A percentile compares a stretch with the other conserved stretches of the same genome.
Evolutionary conservation across 805 yeast genomes (phyloP).

Genomic region (Pichia exigua): DNA sequence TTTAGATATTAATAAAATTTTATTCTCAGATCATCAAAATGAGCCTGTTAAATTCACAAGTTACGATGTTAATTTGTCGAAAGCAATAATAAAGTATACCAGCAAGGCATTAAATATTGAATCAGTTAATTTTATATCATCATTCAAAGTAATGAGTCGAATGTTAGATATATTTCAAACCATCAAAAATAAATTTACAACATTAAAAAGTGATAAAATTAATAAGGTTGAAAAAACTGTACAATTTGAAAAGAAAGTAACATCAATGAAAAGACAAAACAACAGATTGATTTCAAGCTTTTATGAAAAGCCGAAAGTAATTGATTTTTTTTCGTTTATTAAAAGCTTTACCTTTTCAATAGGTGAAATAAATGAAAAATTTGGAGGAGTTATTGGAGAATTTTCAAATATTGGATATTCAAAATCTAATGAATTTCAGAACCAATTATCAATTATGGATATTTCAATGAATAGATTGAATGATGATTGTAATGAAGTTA

Average conservation of each 20-base stretch:
- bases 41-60: constrained; percentile 13
- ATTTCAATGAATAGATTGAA: constrained; percentile 1
- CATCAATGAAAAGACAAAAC: background rate
- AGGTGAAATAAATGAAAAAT: constrained; percentile 18
- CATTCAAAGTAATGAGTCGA: background rate
- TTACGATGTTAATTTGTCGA: constrained; percentile 20
- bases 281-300: constrained; percentile 22
- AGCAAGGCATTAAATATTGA: constrained; percentile 7
- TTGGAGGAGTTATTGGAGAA: constrained; percentile 27
- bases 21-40: background rate
- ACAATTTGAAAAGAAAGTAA: constrained; percentile 1
- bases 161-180: background rate
- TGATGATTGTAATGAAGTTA: background rate
- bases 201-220: background rate
- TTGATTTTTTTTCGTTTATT: constrained; percentile 12
- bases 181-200: background rate
- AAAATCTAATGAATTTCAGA: constrained; percentile 10
- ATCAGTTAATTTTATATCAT: constrained; percentile 3
- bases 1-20: constrained; percentile 18
- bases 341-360: constrained; percentile 13
- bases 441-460: constrained; percentile 2
- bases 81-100: constrained; percentile 4
- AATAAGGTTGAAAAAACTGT: background rate
- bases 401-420: constrained; percentile 16
- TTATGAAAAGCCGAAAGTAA: constrained; percentile 14